phyloP scores from a whole-genome alignment of 208 protist genomes.

The Wallacemonas sp. region DNA sequence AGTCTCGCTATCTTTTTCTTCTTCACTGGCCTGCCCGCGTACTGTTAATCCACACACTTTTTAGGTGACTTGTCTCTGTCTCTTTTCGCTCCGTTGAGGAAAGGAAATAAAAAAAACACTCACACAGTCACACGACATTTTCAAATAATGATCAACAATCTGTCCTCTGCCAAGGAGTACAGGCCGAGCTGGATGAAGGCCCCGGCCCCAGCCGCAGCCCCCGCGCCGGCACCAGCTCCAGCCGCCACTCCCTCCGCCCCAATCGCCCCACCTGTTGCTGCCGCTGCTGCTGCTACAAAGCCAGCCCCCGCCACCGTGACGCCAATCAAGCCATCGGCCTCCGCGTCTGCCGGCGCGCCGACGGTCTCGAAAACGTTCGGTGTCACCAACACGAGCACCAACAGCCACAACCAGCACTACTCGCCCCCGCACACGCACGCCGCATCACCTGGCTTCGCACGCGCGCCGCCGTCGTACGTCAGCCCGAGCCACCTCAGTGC shows the following conservation, averaged over 20 bases:
- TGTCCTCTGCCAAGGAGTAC: constrained; percentile 33
- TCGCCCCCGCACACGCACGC: constrained; percentile 17
- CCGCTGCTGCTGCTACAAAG: constrained; percentile 4
- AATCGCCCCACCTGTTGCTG: too few species aligned
- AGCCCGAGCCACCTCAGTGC: constrained; percentile 12
- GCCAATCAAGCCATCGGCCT: background rate
- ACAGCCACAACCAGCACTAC: constrained; percentile 18
- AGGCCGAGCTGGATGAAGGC: constrained; percentile 23
- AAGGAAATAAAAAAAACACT: constrained; percentile 4
- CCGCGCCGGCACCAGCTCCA: constrained; percentile 5
- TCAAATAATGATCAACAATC: constrained; percentile 6
- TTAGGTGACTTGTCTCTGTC: too few species aligned
- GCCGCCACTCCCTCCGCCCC: constrained; percentile 1
- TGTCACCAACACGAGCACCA: constrained; percentile 16
- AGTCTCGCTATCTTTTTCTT: too few species aligned
- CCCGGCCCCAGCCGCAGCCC: constrained; percentile 5
- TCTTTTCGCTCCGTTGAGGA: constrained; percentile 6
- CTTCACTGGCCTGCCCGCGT: too few species aligned
- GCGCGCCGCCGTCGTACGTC: constrained; percentile 19
- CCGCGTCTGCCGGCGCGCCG: background rate
- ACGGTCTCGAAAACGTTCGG: background rate
- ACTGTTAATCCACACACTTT: too few species aligned
- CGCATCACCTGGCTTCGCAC: background rate
- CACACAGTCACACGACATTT: constrained; percentile 6
- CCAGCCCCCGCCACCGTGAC: background rate